Base-by-base conservation (phyloP, 768 basidiomycete species). In the Mycena pura region DNA sequence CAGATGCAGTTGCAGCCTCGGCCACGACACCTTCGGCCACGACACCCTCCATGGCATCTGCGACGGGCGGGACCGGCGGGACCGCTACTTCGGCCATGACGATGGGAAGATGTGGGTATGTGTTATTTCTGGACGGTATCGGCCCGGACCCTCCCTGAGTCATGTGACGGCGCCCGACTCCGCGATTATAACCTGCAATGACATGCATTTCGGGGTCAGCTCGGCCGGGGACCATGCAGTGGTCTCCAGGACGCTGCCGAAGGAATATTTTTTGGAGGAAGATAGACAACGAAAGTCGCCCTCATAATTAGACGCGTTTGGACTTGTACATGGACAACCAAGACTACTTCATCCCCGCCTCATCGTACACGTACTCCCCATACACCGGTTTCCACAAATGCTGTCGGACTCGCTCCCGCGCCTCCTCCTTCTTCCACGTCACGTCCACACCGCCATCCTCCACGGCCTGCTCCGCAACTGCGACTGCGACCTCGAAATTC, bases 401-500 rank as follows among this genome's bases (percentile, higher is more conserved):
- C 66, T 79, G 77, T 49, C 72, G 74, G 10, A 85, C 85, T 60
- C 75, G 78, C 44, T 79, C 76, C 67, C 85, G 78, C 14, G 87
- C 84, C 52, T 88, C 84, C 24, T 80, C 81, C 65, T 83, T 80
- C 32, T 72, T 75, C 87, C 89, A 93, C 19, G 82, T 73, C 6
- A 85, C 84, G 11, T 77, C 76, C 0, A 88, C 85, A 40, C 78
- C 80, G 1, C 90, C 92, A 68, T 96, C 93, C 27, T 84, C 79
- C 27, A 92, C 81, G 0, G 93, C 90, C 62, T 90, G 85, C 71
- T 92, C 86, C 1, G 91, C 86, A 14, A 96, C 93, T 0, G 91
- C 91, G 0, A 92, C 78, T 0, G 86, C 92, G n/a, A 95, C 83
- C 70, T 93, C 90, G 57, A 91, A 86, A 70, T 91, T 93, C 31